Evolutionary conservation across 2,329 filamentous ascomycete genomes (phyloP).

Genomic region (Sphaerostilbella broomeana): DNA sequence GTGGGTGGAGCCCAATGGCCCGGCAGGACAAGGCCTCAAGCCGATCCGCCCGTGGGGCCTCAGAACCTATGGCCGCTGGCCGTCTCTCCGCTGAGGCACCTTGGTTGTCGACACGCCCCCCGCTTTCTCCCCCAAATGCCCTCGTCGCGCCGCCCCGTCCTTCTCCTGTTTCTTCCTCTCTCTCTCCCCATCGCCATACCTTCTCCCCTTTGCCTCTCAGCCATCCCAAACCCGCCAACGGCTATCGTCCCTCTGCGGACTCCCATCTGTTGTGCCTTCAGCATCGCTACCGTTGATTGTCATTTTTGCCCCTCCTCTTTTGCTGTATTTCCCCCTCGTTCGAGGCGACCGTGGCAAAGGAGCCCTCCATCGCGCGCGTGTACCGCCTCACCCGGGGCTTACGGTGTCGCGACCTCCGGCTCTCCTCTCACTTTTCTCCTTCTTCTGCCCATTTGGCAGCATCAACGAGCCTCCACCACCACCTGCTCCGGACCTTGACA

Average conservation of each 20-base stretch:
- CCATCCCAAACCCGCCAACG: background rate
- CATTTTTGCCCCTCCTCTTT: background rate
- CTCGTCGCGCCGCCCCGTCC: slow-evolving; percentile 5
- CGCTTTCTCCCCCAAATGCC: slow-evolving; percentile 6
- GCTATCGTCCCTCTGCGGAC: background rate
- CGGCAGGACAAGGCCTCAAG: slow-evolving; percentile 15
- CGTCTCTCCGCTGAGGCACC: slow-evolving; percentile 9
- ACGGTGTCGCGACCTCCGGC: slow-evolving; percentile 17
- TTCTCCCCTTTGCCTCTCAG: background rate
- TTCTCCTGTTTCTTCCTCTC: slow-evolving; percentile 12
- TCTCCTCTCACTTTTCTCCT: slow-evolving; percentile 1
- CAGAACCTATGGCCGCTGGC: slow-evolving; percentile 14
- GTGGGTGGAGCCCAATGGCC: slow-evolving; percentile 13
- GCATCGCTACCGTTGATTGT: background rate
- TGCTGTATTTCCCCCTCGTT: background rate
- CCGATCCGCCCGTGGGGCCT: slow-evolving; percentile 18
- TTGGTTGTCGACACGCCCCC: slow-evolving; percentile 11
- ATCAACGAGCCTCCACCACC: too few relatives aligned
- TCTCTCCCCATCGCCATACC: slow-evolving; percentile 4
- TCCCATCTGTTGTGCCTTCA: background rate
- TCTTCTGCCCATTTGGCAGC: too few relatives aligned
- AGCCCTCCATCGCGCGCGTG: slow-evolving; percentile 9
- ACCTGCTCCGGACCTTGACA: background rate
- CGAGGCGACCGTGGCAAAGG: background rate
- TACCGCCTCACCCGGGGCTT: slow-evolving; percentile 12